Evolutionary conservation across 179 eudicot species (phyloP).

Genomic region (Actinidia arguta): DNA sequence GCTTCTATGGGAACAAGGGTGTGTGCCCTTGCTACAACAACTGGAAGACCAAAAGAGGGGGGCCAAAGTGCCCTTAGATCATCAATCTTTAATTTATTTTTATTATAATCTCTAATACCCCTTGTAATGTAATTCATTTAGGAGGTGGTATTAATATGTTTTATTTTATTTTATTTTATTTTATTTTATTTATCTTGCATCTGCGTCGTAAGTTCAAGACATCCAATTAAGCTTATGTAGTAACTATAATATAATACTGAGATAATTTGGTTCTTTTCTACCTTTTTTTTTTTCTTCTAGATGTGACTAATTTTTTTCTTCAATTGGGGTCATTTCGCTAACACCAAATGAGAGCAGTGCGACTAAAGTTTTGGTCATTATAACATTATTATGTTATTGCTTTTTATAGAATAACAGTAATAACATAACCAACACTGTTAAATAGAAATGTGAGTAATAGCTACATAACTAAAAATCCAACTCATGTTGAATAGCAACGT

Average conservation of each 20-base stretch:
- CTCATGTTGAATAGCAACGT: too few species aligned
- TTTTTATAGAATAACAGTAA: too few species aligned
- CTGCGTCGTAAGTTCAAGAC: neutral
- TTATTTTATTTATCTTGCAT: too few species aligned
- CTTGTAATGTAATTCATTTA: neutral
- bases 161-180: neutral
- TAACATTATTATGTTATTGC: too few species aligned
- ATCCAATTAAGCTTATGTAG: neutral
- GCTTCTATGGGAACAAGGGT: slow-evolving; percentile 71
- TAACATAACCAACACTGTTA: too few species aligned
- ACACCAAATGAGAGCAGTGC: neutral
- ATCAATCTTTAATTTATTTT: neutral
- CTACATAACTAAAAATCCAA: too few species aligned
- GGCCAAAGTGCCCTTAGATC: slow-evolving; percentile 70
- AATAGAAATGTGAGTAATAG: too few species aligned
- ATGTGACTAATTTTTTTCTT: neutral
- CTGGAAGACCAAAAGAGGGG: slow-evolving; percentile 81
- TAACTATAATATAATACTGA: too few species aligned
- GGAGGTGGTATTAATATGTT: neutral
- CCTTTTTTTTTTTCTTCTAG: neutral
- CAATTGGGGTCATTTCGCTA: neutral
- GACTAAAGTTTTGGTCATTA: neutral
- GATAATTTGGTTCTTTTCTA: too few species aligned
- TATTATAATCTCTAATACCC: neutral
- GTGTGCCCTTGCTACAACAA: slow-evolving; percentile 79